These are phyloP conservation scores for Bruguiera sexangula DNA, from an alignment of 345 rosid genomes.

Conservation along the genomic window DNA sequence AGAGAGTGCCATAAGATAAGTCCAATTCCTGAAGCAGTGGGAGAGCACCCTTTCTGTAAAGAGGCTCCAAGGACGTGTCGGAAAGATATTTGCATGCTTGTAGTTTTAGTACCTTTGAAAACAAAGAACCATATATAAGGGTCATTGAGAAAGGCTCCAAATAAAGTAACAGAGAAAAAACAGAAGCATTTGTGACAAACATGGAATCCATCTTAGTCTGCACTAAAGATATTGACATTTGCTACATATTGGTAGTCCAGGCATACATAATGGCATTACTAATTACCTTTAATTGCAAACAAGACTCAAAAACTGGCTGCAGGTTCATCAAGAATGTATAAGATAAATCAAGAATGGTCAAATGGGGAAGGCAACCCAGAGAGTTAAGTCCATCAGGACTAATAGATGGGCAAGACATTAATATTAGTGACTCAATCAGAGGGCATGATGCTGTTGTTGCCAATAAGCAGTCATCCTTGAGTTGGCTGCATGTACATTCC, in stretches of 20 bases:
- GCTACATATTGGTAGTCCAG: background rate
- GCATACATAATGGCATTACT: background rate
- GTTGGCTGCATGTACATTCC: constrained; percentile 59
- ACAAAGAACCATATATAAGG: background rate
- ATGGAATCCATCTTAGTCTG: background rate
- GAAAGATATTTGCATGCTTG: constrained; percentile 97
- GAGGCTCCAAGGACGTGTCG: constrained; percentile 84
- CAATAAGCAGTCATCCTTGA: constrained; percentile 79
- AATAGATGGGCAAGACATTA: constrained; percentile 90
- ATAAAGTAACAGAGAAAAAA: background rate
- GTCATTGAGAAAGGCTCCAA: background rate
- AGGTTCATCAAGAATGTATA: constrained; percentile 79
- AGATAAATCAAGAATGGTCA: constrained; percentile 78
- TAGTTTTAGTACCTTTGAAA: constrained; percentile 68
- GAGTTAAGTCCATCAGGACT: constrained; percentile 78
- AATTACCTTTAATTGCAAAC: constrained; percentile 77
- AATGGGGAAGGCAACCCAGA: constrained; percentile 51
- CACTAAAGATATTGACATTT: background rate
- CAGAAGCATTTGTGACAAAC: background rate
- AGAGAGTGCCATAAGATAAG: constrained; percentile 86
- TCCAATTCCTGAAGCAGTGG: constrained; percentile 81
- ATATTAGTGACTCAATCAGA: constrained; percentile 74
- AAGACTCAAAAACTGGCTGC: constrained; percentile 79
- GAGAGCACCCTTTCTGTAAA: constrained; percentile 78
- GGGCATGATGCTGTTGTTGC: constrained; percentile 81